Percentiles rank a stretch among this genome's conserved stretches.
Conservation (phyloP, 352 stramenopile genomes). For the Sclerospora graminicola region DNA sequence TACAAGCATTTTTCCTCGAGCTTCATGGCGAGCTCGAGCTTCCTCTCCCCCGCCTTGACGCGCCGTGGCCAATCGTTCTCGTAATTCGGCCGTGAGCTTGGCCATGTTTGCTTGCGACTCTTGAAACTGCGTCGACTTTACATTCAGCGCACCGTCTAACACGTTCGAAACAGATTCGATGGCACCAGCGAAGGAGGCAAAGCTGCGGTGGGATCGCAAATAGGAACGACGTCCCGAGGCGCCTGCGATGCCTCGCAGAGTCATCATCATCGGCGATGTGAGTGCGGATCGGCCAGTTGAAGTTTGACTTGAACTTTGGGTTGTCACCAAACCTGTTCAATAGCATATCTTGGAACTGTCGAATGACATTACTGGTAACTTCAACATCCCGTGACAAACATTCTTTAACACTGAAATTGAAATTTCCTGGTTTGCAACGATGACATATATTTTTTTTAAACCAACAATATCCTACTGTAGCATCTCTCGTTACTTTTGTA, state of each 20-base stretch:
- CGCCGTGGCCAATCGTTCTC: conserved; percentile 26
- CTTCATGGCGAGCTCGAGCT: conserved; percentile 60
- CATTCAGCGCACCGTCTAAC: conserved; percentile 50
- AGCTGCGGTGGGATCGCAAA: conserved; percentile 4
- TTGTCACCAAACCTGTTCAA: too few relatives aligned
- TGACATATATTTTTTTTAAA: too few relatives aligned
- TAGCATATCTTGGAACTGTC: too few relatives aligned
- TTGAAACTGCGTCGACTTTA: conserved; percentile 46
- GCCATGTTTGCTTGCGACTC: conserved; percentile 52
- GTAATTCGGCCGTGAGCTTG: conserved; percentile 36
- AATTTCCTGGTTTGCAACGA: too few relatives aligned
- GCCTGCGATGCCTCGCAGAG: conserved; percentile 1
- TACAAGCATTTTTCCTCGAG: conserved; percentile 70
- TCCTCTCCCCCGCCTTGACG: conserved; percentile 56
- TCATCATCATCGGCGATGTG: too few relatives aligned
- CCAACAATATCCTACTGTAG: too few relatives aligned
- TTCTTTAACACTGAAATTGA: too few relatives aligned
- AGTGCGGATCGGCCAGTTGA: too few relatives aligned
- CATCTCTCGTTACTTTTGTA: too few relatives aligned
- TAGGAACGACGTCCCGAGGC: background rate
- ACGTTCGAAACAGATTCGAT: conserved; percentile 37
- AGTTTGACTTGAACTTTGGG: too few relatives aligned
- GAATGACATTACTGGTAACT: too few relatives aligned
- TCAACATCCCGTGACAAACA: too few relatives aligned
- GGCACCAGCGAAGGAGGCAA: conserved; percentile 33